Base-by-base conservation (phyloP, 2,329 filamentous ascomycete genomes). In the Ascochyta viciae-villosae region DNA sequence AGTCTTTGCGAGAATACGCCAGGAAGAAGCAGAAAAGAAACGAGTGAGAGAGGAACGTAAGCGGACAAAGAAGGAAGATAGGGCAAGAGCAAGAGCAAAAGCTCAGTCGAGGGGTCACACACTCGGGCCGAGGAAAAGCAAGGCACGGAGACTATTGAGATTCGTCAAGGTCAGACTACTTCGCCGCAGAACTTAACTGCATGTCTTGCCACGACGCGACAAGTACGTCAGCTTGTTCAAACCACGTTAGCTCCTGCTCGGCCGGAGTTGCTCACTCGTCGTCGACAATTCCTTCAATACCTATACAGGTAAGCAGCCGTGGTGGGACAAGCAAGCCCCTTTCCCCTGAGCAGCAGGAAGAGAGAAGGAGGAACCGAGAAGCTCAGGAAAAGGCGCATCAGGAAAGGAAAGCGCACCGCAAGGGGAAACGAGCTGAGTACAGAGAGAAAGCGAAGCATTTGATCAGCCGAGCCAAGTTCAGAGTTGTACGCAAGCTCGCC, bases 151-250 rank as follows among this genome's bases (percentile, higher is more conserved):
- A 24, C n/a, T 56, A 22, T 43, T 26, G 33, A 24, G 27, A 8
- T 57, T 41, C 34, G 2, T 52, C 54, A 57, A 41, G 33, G 44
- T 44, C 34, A 57, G 35, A 27, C 8, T 57, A 4, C 16, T 53
- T 34, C 49, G 49, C 26, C 49, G 54, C 29, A 34, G 33, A 12
- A 26, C 29, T 40, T 50, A 24, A 50, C 2, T 26, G 29, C 38
- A 55, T 55, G 40, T 39, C 44, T 39, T 50, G 52, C 19, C 19
- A 19, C 23, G 35, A 2, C 29, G 52, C 40, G 33, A 13, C 50
- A 39, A 39, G 33, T 7, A 9, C 10, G 16, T 5, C 48, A 27
- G n/a, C 5, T 27, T 27, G 39, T 27, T 26, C 39, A 7, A 35
- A 12, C 10, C 31, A 27, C 22, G 22, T 6, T 19, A 35, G 41